Base-by-base conservation (phyloP, 495 filamentous ascomycete genomes). In the Penicillium nucicola region DNA sequence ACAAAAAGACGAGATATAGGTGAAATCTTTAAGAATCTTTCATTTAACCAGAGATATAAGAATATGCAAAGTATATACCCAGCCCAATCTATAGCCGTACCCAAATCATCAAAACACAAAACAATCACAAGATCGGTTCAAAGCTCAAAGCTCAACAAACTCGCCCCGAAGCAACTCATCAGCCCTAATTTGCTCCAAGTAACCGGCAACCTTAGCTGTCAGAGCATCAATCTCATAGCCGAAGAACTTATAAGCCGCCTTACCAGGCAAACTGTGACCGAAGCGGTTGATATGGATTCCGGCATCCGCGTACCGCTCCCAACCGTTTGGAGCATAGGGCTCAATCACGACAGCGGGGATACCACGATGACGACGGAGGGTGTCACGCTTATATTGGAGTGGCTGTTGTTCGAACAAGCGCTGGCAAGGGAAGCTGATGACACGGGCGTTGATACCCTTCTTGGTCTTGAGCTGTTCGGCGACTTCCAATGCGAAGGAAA, bases 301-400 rank as follows among this genome's bases (percentile, higher is more conserved):
- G 2, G 79, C 80, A 68, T 81, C 69, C 1, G 80, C 79, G 58
- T 82, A 83, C 11, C 80, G 65, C 60, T 84, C 80, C 79, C 79
- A 84, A 12, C 80, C 79, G 42, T 78, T 80, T 0, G 69, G 67
- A 1, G 74, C 68, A 60, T 78, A 83, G 0, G 80, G 72, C 65
- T 83, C 80, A 42, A 83, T 75, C 1, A 79, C 72, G 1, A 83
- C 75, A 4, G 67, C 65, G 2, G 77, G 77, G 12, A 70, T 67
- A 3, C 61, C 67, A 1, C 50, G 52, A 22, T 65, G 61, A 9
- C 67, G 61, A 39, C 66, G 64, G 46, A 81, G 55, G 0, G 61
- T 62, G 1, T 69, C 43, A 0, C 74, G 66, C 59, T 70, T 74
- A 53, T 84, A 83, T 17, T 77, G 72, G 0, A 69, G 39, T 0